Conservation (phyloP, 208 protist genomes). For the Entamoeba nuttalli region DNA sequence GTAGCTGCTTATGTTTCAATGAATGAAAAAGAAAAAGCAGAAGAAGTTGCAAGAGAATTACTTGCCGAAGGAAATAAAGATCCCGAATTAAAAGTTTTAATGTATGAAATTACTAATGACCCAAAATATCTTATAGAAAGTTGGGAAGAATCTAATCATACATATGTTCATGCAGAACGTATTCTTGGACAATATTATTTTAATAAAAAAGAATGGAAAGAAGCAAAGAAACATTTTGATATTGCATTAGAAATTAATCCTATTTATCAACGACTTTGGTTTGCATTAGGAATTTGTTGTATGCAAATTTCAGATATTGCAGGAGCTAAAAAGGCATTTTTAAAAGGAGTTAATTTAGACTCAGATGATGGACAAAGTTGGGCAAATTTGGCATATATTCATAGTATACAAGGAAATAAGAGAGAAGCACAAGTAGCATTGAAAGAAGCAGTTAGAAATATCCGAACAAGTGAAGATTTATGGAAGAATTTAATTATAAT, state of each 20-base stretch:
- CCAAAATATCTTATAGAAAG: not conserved
- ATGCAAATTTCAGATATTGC: not conserved
- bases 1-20: not conserved
- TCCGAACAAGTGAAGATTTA: not conserved
- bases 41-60: not conserved
- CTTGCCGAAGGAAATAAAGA: not conserved
- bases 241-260: not conserved
- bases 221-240: not conserved
- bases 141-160: not conserved
- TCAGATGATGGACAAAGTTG: not conserved
- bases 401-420: not conserved
- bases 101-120: not conserved
- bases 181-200: not conserved
- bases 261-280: not conserved
- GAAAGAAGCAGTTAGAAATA: not conserved
- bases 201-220: not conserved
- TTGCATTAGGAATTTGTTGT: not conserved
- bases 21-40: not conserved
- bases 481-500: not conserved
- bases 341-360: not conserved
- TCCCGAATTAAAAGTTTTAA: not conserved
- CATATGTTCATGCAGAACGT: not conserved
- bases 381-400: not conserved
- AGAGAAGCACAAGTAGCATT: not conserved
- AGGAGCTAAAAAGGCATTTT: not conserved